Base-by-base conservation (phyloP, 495 filamentous ascomycete genomes). In the Penicillium cosmopolitanum region DNA sequence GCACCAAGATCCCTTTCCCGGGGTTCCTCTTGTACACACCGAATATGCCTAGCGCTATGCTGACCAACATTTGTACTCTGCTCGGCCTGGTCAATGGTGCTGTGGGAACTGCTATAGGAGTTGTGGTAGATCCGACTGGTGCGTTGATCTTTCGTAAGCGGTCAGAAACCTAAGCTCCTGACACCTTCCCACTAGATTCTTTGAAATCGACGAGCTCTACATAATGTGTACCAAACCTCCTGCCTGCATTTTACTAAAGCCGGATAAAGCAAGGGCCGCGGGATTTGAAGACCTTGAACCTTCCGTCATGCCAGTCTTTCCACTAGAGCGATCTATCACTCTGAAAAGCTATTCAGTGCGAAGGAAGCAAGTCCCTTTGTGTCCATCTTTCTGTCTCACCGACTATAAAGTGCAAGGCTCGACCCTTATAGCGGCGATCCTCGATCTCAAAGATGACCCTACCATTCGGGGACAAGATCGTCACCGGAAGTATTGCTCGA, bases 341-440 rank as follows among this genome's bases (percentile, higher is more conserved):
- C n/a, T 65, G 33, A 65, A 65, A 52, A 44, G 62, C 16, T 56
- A 56, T 60, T 61, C 62, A 15, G 28, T 65, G 15, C 52, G 33
- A 47, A n/a, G 58, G 40, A 62, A 35, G 48, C 58, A 65, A 25
- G 48, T 57, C 15, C 51, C 62, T 19, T 19, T 65, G 19, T 61
- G 21, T 44, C 58, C 62, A 13, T 42, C 51, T 40, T 65, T 65
- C 57, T 50, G 40, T 40, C 16, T 65, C 31, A 65, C 62, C n/a
- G 51, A 65, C 53, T 65, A 61, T 23, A 65, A 65, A 48, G 31
- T 61, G 4, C 58, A 65, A 53, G 51, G 47, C 19, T 36, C 53
- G 36, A 61, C 58, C n/a, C 51, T 62, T 16, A 34, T 16, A 9
- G 57, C 28, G 44, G 58, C 51, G 8, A 50, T 61, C 42, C 43